Evolutionary conservation across 805 yeast genomes (phyloP), one percentile per base, ranked within the genome.

Genomic region (Yamadazyma scolyti): DNA sequence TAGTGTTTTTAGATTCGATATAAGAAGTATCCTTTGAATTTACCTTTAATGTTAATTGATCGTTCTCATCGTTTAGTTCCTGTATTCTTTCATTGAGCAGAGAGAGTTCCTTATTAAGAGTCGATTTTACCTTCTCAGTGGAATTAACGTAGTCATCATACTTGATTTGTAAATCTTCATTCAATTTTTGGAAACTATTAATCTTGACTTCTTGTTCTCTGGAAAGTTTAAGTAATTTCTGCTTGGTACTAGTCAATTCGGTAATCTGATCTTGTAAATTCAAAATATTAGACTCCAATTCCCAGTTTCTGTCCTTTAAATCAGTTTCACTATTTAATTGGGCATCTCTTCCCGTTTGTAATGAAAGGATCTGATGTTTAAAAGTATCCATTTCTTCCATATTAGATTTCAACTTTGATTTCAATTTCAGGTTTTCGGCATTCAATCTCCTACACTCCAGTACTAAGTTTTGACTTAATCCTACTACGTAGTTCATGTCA

Each of bases 401-500:
- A n/a, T 63, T 44, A 2, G 62, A 44, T 37, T 62, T 64, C 39
- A 77, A 44, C 40, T 63, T 65, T 11, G 52, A 40, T 37, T 70
- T 68, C 40, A 68, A 62, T 40, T 56, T 59, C 31, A 67, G 67
- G 49, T 74, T 78, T 36, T 81, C 86, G 16, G 82, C 79, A 33
- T 76, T 80, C 34, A 83, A 62, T 39, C 81, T 68, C 43, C 89
- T 72, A 46, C 88, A 82, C 52, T 84, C 87, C 25, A 71, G 60
- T 11, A 83, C 65, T 40, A 83, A 58, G 35, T 80, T 81, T 45
- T 83, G 90, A 56, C 86, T 79, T 34, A 83, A 55, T 4, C 83
- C 86, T 36, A 82, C 82, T 10, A 82, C 77, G 48, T 82, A 82
- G 48, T 77, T 75, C 63, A 81, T 75, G 37, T 82, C 84, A 42